Percentiles rank a stretch among this genome's conserved stretches.
Conservation (phyloP, 768 basidiomycete genomes). For the Mycena filopes region DNA sequence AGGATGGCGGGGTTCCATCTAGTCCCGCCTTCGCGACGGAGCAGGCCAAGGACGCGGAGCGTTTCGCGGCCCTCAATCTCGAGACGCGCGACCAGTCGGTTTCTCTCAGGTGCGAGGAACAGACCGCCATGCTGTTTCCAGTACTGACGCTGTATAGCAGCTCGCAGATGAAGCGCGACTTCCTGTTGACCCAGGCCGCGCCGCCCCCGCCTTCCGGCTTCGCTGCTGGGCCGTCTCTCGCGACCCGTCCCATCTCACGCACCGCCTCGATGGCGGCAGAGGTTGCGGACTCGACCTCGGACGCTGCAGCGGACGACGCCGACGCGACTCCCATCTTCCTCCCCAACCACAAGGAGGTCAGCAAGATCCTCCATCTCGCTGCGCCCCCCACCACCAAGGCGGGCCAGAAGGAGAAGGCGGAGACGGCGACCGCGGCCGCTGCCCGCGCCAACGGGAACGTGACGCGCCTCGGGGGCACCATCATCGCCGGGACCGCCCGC, state of each 20-base stretch:
- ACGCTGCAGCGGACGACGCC: background rate
- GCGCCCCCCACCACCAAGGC: conserved; percentile 4
- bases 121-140: background rate
- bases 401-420: conserved; percentile 4
- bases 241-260: background rate
- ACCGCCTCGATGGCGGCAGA: background rate
- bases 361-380: background rate
- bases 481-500: background rate
- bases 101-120: background rate
- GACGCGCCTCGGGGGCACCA: background rate
- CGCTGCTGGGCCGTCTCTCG: background rate
- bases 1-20: background rate
- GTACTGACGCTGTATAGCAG: background rate
- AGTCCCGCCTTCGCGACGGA: background rate
- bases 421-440: background rate
- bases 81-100: conserved; percentile 1
- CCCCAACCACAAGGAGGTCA: background rate
- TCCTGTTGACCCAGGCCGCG: background rate
- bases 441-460: background rate
- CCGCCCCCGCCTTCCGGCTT: background rate
- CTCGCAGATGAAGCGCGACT: conserved; percentile 3
- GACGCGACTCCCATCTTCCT: background rate
- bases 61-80: conserved; percentile 3
- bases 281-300: background rate
- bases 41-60: background rate